Percentiles rank a stretch among this genome's conserved stretches.
phyloP scores from a whole-genome alignment of 371 early-diverging fungal genomes.

The Smittium culicis region DNA sequence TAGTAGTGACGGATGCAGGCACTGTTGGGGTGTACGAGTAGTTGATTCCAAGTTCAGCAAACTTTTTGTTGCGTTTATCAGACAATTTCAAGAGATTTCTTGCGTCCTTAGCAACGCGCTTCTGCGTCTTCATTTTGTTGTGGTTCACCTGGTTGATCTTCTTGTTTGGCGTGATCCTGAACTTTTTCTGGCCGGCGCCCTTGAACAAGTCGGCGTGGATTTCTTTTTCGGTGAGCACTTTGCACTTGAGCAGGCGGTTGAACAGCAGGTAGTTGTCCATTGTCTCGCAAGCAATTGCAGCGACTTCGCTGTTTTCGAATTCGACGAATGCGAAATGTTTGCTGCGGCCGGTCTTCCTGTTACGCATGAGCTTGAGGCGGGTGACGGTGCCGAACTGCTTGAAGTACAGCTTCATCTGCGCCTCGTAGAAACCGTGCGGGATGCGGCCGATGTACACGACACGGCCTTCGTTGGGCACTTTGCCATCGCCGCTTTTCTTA shows the following conservation, averaged over 20 bases:
- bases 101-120: constrained; percentile 15
- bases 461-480: constrained; percentile 32
- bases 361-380: constrained; percentile 66
- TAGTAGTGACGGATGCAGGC: too few species aligned
- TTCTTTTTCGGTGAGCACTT: constrained; percentile 41
- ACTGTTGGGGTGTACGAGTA: not conserved
- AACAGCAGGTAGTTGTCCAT: constrained; percentile 90
- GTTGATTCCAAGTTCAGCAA: not conserved
- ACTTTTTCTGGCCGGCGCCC: constrained; percentile 40
- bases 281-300: constrained; percentile 80
- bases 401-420: constrained; percentile 78
- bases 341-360: constrained; percentile 74
- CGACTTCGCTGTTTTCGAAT: constrained; percentile 62
- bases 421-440: constrained; percentile 92
- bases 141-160: constrained; percentile 39
- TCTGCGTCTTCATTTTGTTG: constrained; percentile 41
- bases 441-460: constrained; percentile 79
- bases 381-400: constrained; percentile 76
- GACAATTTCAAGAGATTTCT: not conserved
- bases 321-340: constrained; percentile 89
- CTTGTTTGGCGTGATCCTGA: constrained; percentile 40
- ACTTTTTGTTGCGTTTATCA: not conserved
- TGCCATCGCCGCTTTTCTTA: too few species aligned
- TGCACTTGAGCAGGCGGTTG: constrained; percentile 65
- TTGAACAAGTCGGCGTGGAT: constrained; percentile 57